Evolutionary conservation across 2,329 filamentous ascomycete genomes (phyloP).

Genomic region (Botrytis aclada): DNA sequence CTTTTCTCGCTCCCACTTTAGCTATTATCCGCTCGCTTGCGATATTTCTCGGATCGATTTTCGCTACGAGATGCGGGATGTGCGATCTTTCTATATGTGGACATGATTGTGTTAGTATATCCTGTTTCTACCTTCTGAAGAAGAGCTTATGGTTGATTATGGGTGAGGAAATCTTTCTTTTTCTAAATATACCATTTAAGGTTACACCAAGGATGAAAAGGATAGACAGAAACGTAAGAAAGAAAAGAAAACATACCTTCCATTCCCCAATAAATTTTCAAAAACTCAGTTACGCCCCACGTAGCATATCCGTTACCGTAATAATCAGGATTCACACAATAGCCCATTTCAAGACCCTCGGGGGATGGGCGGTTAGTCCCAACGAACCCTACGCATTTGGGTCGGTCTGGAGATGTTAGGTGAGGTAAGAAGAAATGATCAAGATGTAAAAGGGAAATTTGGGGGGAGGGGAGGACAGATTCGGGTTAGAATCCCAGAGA

Average conservation of each 20-base stretch:
- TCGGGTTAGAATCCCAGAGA: not conserved
- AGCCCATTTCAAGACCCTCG: not conserved
- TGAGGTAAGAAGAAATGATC: not conserved
- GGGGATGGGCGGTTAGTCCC: not conserved
- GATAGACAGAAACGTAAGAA: not conserved
- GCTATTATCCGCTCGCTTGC: slow-evolving; percentile 24
- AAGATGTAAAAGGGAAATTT: too few relatives aligned
- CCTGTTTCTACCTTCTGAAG: too few relatives aligned
- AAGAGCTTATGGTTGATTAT: not conserved
- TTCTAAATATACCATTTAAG: not conserved
- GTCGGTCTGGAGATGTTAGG: not conserved
- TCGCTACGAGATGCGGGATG: slow-evolving; percentile 27
- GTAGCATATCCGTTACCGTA: slow-evolving; percentile 29
- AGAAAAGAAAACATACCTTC: slow-evolving; percentile 15
- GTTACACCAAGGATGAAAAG: not conserved
- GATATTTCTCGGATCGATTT: slow-evolving; percentile 25
- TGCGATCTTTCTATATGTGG: slow-evolving; percentile 22
- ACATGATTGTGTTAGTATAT: not conserved
- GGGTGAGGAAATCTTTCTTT: not conserved
- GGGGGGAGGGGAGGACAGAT: too few relatives aligned
- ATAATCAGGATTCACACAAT: slow-evolving; percentile 31
- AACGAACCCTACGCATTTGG: not conserved
- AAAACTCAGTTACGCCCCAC: slow-evolving; percentile 27
- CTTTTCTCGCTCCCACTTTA: slow-evolving; percentile 25
- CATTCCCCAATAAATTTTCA: slow-evolving; percentile 27